phyloP scores from a whole-genome alignment of 2,329 filamentous ascomycete genomes.

The Ustilaginoidea virens region DNA sequence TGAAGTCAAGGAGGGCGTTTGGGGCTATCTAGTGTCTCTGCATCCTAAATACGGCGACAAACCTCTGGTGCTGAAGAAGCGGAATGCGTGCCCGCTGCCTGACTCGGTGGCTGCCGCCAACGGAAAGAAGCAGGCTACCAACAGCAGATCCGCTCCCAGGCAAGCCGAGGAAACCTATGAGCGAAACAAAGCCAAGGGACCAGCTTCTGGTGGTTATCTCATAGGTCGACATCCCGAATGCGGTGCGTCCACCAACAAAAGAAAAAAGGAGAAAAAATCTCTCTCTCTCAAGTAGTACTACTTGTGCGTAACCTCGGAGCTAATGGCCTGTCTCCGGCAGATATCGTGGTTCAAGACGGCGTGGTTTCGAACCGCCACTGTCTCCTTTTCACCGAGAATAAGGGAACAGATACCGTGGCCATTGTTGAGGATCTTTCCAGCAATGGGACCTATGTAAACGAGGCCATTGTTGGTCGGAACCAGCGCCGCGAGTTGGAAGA shows the following conservation, averaged over 20 bases:
- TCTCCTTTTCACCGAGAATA: constrained; percentile 47
- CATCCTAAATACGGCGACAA: constrained; percentile 51
- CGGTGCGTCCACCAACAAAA: too few relatives aligned
- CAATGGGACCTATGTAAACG: constrained; percentile 94
- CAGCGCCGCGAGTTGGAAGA: constrained; percentile 79
- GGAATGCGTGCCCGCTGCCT: constrained; percentile 52
- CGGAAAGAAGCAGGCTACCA: constrained; percentile 20
- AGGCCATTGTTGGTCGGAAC: constrained; percentile 79
- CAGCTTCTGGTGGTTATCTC: constrained; percentile 69
- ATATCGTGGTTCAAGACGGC: constrained; percentile 59
- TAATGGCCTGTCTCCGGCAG: constrained; percentile 15
- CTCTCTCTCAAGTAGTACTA: too few relatives aligned
- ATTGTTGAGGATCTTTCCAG: constrained; percentile 86
- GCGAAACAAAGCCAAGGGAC: constrained; percentile 41
- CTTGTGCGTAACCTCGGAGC: too few relatives aligned
- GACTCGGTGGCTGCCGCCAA: constrained; percentile 23
- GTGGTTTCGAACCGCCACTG: constrained; percentile 82
- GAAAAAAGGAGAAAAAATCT: too few relatives aligned
- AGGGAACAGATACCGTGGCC: constrained; percentile 44
- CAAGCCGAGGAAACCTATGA: constrained; percentile 47
- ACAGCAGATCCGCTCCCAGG: constrained; percentile 29
- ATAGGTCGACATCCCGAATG: constrained; percentile 91
- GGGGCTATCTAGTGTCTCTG: constrained; percentile 85
- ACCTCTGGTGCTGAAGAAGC: constrained; percentile 58
- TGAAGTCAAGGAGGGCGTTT: constrained; percentile 72